phyloP scores from a whole-genome alignment of 1,284 basidiomycete species.

The Pseudozyma flocculosa region DNA sequence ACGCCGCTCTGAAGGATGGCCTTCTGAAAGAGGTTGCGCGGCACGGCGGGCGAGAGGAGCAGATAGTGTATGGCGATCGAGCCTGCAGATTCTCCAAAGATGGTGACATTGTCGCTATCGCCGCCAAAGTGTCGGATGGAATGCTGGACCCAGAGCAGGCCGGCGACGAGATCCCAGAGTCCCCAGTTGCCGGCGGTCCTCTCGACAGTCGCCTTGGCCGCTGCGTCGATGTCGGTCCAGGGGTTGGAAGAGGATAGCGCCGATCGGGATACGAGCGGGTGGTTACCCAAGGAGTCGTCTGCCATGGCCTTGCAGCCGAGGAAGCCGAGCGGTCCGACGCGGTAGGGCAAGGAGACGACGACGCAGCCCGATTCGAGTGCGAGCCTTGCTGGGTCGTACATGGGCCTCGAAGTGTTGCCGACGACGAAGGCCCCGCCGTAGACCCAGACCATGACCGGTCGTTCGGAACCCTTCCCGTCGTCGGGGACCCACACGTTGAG shows the following conservation, averaged over 20 bases:
- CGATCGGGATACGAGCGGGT: conserved; percentile 15
- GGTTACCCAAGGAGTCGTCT: conserved; percentile 8
- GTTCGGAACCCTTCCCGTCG: neutral
- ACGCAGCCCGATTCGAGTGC: conserved; percentile 54
- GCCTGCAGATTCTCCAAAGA: conserved; percentile 49
- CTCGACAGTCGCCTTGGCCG: too few relatives aligned
- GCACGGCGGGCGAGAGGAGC: conserved; percentile 14
- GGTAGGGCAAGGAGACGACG: conserved; percentile 62
- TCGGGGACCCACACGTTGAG: conserved; percentile 59
- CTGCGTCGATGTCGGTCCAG: too few relatives aligned
- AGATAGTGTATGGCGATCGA: conserved; percentile 36
- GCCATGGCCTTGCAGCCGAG: conserved; percentile 61
- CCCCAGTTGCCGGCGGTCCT: conserved; percentile 63
- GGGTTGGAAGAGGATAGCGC: conserved; percentile 1
- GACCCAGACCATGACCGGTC: conserved; percentile 64
- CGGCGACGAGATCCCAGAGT: conserved; percentile 65
- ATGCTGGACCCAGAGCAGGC: conserved; percentile 66
- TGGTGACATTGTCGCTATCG: conserved; percentile 63
- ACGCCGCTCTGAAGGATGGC: conserved; percentile 36
- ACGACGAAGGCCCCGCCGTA: conserved; percentile 63
- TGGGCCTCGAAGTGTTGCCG: conserved; percentile 36
- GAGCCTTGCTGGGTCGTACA: conserved; percentile 20
- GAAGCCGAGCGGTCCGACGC: conserved; percentile 62
- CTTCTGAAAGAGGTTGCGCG: conserved; percentile 25
- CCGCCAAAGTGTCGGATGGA: conserved; percentile 70